Conservation (phyloP, 78 protist species). For the Ministeria vibrans region DNA sequence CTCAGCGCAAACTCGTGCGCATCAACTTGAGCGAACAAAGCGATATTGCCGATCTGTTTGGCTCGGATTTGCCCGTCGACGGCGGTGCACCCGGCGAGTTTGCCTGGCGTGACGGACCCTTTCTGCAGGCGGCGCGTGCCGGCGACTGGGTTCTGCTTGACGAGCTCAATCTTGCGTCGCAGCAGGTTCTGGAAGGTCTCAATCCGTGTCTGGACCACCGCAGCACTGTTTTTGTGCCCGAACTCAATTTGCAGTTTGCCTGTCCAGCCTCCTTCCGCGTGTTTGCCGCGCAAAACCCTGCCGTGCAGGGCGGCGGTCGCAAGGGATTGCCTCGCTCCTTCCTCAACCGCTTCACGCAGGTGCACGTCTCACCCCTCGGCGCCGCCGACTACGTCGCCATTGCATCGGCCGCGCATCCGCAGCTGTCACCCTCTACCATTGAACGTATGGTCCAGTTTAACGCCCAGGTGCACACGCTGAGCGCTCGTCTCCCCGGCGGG, state of each 20-base stretch:
- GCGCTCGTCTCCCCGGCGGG: conserved; percentile 71
- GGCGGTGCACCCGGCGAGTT: conserved; percentile 84
- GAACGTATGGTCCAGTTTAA: conserved; percentile 66
- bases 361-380: conserved; percentile 64
- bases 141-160: conserved; percentile 98
- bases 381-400: conserved; percentile 63
- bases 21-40: conserved; percentile 99
- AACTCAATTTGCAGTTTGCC: conserved; percentile 68
- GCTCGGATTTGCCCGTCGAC: conserved; percentile 92
- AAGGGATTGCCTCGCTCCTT: conserved; percentile 97
- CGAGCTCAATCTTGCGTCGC: conserved; percentile 99
- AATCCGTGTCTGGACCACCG: conserved; percentile 98
- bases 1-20: conserved; percentile 79
- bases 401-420: background rate
- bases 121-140: conserved; percentile 66
- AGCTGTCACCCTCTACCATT: no score
- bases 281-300: conserved; percentile 97
- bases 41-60: conserved; percentile 97
- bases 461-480: conserved; percentile 14
- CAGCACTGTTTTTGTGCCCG: conserved; percentile 87
- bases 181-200: conserved; percentile 98
- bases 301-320: conserved; percentile 96
- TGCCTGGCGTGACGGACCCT: conserved; percentile 92
- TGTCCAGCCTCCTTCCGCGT: conserved; percentile 74
- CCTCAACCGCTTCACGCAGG: conserved; percentile 94